A percentile compares a stretch with the other conserved stretches of the same genome.
phyloP scores from a whole-genome alignment of 1,284 basidiomycete species.

The Stereum hirsutum region DNA sequence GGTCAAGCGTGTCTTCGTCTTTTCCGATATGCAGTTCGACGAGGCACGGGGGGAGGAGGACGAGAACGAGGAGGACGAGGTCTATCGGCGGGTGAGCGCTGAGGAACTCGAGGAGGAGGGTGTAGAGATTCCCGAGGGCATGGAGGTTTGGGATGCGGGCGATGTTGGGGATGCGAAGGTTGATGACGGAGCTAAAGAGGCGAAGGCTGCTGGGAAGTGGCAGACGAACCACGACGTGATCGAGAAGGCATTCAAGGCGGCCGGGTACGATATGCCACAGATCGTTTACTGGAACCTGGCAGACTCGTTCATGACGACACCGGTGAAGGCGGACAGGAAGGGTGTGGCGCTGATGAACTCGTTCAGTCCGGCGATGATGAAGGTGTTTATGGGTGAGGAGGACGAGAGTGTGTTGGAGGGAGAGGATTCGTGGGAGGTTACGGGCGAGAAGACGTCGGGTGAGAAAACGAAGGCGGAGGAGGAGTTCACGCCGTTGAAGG shows the following conservation, averaged over 20 bases:
- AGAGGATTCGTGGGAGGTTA: no score
- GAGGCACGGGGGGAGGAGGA: no score
- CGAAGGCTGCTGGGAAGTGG: no score
- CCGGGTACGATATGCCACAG: constrained; percentile 61
- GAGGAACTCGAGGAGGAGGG: no score
- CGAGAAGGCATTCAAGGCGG: constrained; percentile 40
- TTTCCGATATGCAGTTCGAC: constrained; percentile 76
- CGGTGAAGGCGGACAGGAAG: constrained; percentile 37
- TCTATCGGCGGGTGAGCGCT: no score
- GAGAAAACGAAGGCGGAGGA: constrained; percentile 22
- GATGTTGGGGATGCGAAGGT: background rate
- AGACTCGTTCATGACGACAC: constrained; percentile 23
- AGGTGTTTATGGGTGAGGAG: constrained; percentile 56
- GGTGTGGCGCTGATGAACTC: constrained; percentile 63
- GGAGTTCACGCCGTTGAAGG: constrained; percentile 34
- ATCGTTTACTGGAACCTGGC: constrained; percentile 55
- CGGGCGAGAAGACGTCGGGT: no score
- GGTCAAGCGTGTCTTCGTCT: constrained; percentile 67
- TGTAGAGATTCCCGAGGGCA: background rate
- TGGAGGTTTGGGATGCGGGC: background rate
- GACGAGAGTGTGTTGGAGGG: constrained; percentile 21
- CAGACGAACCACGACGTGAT: constrained; percentile 52
- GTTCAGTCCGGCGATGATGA: constrained; percentile 59
- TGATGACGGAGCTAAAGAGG: background rate
- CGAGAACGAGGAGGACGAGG: no score